Evolutionary conservation across 768 basidiomycete genomes (phyloP), one percentile per base, ranked within the genome.

Genomic region (Pleurotus eryngii): DNA sequence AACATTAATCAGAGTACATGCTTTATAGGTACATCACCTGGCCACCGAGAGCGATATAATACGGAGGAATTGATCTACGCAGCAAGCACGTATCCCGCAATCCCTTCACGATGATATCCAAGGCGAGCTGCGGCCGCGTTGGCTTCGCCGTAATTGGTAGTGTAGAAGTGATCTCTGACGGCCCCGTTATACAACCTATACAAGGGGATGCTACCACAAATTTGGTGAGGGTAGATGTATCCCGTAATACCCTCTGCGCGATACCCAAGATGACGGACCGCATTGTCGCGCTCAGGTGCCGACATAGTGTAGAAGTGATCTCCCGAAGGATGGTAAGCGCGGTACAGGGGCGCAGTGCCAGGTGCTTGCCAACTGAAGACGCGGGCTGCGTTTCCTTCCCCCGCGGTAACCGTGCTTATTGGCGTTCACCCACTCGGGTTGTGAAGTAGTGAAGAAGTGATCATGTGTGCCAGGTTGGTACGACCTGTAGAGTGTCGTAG

Each of bases 261-360:
- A 27, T 56, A 56, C 8, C n/a, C 27, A 35, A 39, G 18, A 11
- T 18, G 14, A n/a, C 11, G 22, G 14, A 38, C 26, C 1, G 55
- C 55, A 11, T 45, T 46, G 5, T 38, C 12, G 24, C 24, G 42
- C 40, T 56, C 55, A 24, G 55, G 2, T 20, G 43, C 18, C 12
- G 40, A 45, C 8, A 45, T 56, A 6, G 55, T 56, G 43, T 56
- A 56, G n/a, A 45, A 45, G 35, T 56, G 55, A 38, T 56, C 55
- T 11, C 37, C 42, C 3, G 12, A 9, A 4, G 55, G 30, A 3
- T 56, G 12, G 7, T 15, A 56, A 14, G 37, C 15, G 14, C 55
- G 55, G 37, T 46, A 56, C 17, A 63, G 46, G 15, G 61, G 51
- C 35, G 49, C 46, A 22, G 57, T 63, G 11, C 43, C 45, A 43